Evolutionary conservation across 371 early-diverging fungal species (phyloP), one percentile per base, ranked within the genome.

Genomic region (Phascolomyces articulosus): DNA sequence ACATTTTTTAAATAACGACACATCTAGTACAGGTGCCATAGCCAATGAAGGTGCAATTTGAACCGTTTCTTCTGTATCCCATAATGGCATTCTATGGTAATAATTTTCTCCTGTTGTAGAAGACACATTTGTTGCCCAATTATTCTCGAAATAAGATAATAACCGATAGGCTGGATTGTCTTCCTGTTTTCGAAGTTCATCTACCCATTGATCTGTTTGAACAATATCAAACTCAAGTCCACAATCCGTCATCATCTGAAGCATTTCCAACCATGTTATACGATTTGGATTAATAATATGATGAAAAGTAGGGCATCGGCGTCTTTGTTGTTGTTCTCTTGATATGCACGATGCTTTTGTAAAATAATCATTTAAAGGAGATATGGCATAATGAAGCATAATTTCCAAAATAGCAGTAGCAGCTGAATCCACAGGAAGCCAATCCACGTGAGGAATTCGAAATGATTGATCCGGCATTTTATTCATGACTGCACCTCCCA

Each of bases 221-320:
- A 80, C 72, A 0, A 61, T 55, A 13, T 73, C 72, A 65, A 80
- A 77, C 18, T 51, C 16, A 58, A 80, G 65, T 6, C 77, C 75
- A 44, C 67, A 56, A 4, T 41, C 49, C 38, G 44, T 65, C 66
- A 75, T 68, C 1, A 72, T 63, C 1, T 61, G 21, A 49, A 77
- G 58, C 0, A 80, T 48, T 29, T 68, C 58, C 0, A 41, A 44
- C 80, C 77, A 77, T 2, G 21, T 49, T 7, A 71, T 55, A 3
- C 21, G 21, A 0, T 58, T 58, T 20, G 80, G 80, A 24, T 72
- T 75, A 0, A 80, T 75, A 38, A 80, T 75, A 54, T 80, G 75
- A 49, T 65, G 34, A 34, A 34, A 18, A 6, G 6, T 73, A 72
- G 11, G 54, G 48, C 18, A 67, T 41, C n/a, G n/a, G n/a, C n/a